A percentile compares a stretch with the other conserved stretches of the same genome.
Evolutionary conservation across 192 early-diverging fungal genomes (phyloP).

Genomic region (Oehlia diaphana): DNA sequence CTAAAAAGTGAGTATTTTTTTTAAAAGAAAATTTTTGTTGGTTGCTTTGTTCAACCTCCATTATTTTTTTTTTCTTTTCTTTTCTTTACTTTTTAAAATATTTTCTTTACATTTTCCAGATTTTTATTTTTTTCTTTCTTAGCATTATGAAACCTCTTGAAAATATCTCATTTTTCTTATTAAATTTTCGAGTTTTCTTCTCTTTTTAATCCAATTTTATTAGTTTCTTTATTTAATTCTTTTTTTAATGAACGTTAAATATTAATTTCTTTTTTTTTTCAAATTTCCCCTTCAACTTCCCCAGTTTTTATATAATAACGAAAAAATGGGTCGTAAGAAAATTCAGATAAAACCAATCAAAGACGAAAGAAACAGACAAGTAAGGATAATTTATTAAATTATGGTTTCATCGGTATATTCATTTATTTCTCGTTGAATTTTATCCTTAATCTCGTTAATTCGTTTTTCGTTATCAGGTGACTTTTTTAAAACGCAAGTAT

Average conservation of each 20-base stretch:
- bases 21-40: not conserved
- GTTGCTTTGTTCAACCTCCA: not conserved
- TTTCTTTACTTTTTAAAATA: not conserved
- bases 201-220: too few relatives aligned
- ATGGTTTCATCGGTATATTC: not conserved
- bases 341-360: constrained; percentile 89
- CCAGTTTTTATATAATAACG: not conserved
- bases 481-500: constrained; percentile 91
- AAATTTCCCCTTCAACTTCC: not conserved
- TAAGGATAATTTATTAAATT: constrained; percentile 37
- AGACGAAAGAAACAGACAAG: constrained; percentile 91
- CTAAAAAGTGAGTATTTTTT: constrained; percentile 11
- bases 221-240: too few relatives aligned
- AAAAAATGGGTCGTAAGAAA: constrained; percentile 89
- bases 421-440: not conserved
- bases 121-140: not conserved
- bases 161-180: too few relatives aligned
- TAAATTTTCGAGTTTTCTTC: too few relatives aligned
- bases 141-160: not conserved
- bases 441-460: not conserved
- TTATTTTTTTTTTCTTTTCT: not conserved
- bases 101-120: not conserved
- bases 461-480: constrained; percentile 56
- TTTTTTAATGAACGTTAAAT: too few relatives aligned
- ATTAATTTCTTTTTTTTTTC: not conserved